phyloP scores from a whole-genome alignment of 2,329 filamentous ascomycete genomes.

The Alternaria sp. region DNA sequence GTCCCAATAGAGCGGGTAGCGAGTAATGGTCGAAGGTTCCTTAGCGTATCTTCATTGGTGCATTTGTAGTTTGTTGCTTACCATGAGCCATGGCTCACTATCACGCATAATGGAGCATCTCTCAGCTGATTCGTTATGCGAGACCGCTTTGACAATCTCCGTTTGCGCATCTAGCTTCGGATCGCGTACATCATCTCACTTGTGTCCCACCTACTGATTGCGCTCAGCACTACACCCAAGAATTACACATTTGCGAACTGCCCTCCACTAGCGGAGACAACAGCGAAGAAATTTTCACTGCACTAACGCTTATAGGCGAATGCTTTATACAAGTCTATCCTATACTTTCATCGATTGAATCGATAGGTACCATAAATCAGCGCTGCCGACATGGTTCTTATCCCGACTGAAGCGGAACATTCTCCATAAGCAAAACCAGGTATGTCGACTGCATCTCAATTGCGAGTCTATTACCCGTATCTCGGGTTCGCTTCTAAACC shows the following conservation, averaged over 20 bases:
- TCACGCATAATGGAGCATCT: background rate
- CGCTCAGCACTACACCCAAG: background rate
- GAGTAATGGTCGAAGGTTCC: background rate
- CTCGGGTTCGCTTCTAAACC: background rate
- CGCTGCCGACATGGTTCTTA: slow-evolving; percentile 11
- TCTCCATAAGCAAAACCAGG: slow-evolving; percentile 11
- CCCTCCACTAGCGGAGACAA: background rate
- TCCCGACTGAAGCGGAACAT: slow-evolving; percentile 5
- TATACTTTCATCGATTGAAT: slow-evolving; percentile 3
- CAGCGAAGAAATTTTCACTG: background rate
- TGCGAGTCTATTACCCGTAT: slow-evolving; percentile 10
- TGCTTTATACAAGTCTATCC: background rate
- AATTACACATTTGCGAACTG: background rate
- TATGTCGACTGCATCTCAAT: slow-evolving; percentile 16
- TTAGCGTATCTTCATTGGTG: slow-evolving; percentile 14
- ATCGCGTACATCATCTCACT: background rate
- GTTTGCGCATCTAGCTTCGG: background rate
- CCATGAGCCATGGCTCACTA: slow-evolving; percentile 7
- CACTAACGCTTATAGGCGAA: background rate
- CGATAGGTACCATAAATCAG: background rate
- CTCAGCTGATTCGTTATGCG: background rate
- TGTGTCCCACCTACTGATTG: background rate
- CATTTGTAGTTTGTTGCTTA: slow-evolving; percentile 5
- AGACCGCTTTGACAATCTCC: background rate
- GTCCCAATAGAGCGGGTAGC: background rate